Percentiles rank a stretch among this genome's conserved stretches.
Evolutionary conservation across 805 yeast species (phyloP).

Genomic region (Hanseniaspora vineae): DNA sequence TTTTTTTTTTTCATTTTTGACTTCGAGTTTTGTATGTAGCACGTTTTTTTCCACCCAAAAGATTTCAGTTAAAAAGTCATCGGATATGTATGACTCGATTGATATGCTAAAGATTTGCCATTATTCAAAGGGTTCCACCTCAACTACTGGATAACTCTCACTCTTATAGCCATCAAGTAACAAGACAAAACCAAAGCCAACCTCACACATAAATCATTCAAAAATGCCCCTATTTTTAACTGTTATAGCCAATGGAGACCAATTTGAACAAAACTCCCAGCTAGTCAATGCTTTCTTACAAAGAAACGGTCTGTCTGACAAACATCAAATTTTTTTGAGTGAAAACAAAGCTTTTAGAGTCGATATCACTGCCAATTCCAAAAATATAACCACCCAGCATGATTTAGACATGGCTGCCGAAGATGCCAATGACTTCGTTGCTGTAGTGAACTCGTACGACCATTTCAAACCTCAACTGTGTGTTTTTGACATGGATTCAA

Average conservation of each 20-base stretch:
- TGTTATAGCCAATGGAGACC: constrained; percentile 1
- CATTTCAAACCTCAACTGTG: constrained; percentile 35
- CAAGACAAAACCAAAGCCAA: background rate
- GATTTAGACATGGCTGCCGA: constrained; percentile 17
- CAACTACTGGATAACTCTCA: too few species aligned
- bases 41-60: too few species aligned
- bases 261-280: background rate
- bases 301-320: background rate
- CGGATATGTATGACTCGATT: too few species aligned
- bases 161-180: background rate
- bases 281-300: background rate
- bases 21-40: too few species aligned
- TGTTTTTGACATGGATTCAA: constrained; percentile 96
- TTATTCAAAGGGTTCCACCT: too few species aligned
- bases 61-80: background rate
- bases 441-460: constrained; percentile 14
- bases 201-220: too few species aligned
- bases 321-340: background rate
- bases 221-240: background rate
- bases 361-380: constrained; percentile 1
- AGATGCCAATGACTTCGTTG: constrained; percentile 10
- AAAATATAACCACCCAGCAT: constrained; percentile 1
- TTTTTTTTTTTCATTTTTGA: too few species aligned
- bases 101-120: too few species aligned
- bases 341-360: constrained; percentile 3